Base-by-base conservation (phyloP, 164 flowering plant genomes). In the Nymphaea colorata region DNA sequence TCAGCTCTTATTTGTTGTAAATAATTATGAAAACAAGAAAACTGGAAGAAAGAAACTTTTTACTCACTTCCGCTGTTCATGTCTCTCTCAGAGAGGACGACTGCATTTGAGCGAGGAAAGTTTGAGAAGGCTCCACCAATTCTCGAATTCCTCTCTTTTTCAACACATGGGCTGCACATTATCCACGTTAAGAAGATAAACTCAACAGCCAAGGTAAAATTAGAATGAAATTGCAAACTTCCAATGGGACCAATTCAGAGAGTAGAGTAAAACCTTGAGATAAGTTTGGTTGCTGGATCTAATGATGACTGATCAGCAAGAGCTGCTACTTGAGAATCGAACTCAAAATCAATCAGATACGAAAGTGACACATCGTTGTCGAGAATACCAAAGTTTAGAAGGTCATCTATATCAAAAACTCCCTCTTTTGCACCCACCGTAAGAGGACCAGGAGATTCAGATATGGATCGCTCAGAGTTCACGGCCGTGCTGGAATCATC, bases 401-500 rank as follows among this genome's bases (percentile, higher is more conserved):
- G 70, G 76, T 93, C 64, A 61, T 36, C 97, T 66, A 87, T 72
- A 77, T 85, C 90, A 75, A 87, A 86, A 18, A 80, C 89, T 14
- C 14, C 66, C 4, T 66, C 71, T 25, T 80, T 87, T 66, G 66
- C 77, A 3, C 75, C 81, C 45, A 81, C 70, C 64, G 74, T 87
- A 67, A 89, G 75, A 59, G 84, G 76, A 60, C 53, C 65, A 17
- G 76, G 79, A 64, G 74, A 76, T 43, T 61, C 62, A 4, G 36
- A 66, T 55, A 73, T 79, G 65, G 74, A 47, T 47, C 55, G 7
- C 11, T 47, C 86, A 6, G 72, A 62, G 72, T 55, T 75, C 42
- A 10, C 71, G 42, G 73, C 71, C 51, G 11, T 78, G 71, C 79
- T 83, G 64, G 90, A 75, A 60, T 80, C 84, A 79, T 81, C 89